Evolutionary conservation across 2,329 filamentous ascomycete genomes (phyloP).

Genomic region (Blastomyces parvus): DNA sequence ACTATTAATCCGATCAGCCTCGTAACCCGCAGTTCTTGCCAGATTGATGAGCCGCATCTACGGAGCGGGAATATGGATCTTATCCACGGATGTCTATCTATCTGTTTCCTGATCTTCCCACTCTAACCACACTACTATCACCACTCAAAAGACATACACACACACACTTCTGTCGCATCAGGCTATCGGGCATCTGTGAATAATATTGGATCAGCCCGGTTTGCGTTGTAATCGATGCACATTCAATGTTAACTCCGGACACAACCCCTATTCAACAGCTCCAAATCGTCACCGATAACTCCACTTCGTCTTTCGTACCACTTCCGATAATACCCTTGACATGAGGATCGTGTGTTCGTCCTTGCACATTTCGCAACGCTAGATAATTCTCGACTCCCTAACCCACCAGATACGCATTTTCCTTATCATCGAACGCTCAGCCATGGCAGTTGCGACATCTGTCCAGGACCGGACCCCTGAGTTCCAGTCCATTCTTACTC

Average conservation of each 20-base stretch:
- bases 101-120: neutral
- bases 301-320: neutral
- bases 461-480: conserved; percentile 96
- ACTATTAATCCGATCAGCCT: neutral
- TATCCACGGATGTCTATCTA: neutral
- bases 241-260: neutral
- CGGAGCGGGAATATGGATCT: too few species aligned
- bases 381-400: neutral
- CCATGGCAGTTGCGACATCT: conserved; percentile 41
- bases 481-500: conserved; percentile 82
- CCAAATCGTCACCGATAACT: neutral
- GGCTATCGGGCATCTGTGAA: neutral
- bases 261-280: neutral
- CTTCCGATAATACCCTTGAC: neutral
- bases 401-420: neutral
- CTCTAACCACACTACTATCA: neutral
- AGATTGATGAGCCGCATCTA: neutral
- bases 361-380: neutral
- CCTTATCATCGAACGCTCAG: neutral
- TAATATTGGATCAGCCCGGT: neutral
- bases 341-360: neutral
- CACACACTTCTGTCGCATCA: neutral
- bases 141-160: neutral
- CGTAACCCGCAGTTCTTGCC: neutral
- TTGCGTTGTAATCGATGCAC: neutral